Evolutionary conservation across 2,329 filamentous ascomycete species (phyloP), one percentile per base, ranked within the genome.

Genomic region (Neopestalotiopsis rosae): DNA sequence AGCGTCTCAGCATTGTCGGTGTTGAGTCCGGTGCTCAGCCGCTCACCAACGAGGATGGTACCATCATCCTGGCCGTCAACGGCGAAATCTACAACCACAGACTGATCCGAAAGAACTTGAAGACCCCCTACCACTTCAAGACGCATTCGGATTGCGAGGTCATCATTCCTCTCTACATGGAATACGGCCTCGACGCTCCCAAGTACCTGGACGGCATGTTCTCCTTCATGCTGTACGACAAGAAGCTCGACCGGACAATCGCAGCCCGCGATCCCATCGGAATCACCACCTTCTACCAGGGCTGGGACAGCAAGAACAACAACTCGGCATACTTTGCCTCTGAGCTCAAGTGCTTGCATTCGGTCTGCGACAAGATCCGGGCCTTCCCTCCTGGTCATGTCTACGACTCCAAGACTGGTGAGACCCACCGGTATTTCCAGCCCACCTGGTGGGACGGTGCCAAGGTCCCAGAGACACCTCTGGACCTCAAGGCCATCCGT

Each of bases 41-140:
- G 72, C 88, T 99, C 74, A 92, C 95, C 86, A 98, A 94, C 86
- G 90, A 94, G 74, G 95, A 98, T 81, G 92, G 91, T 73, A 92
- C 88, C 76, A 91, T 99, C 77, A 91, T 95, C 72, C 90, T 99
- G 71, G 95, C 96, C 73, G 96, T 98, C 89, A 99, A 99, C 83
- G 96, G 96, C 83, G 96, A 99, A 82, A 99, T 99, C 81, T 99
- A 99, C 89, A 99, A 99, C 90, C 96, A 99, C 85, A 93, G 95
- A 80, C 89, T 97, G 78, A 88, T 99, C 78, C 92, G 96, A 80
- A 98, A 98, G 85, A 86, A 87, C 76, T 86, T 98, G 76, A 94
- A 94, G 84, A 90, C 86, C 70, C 89, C 91, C 49, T 98, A 98
- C 83, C 91, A 95, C 82, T 99, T 98, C 91, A 98, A 98, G 91